Evolutionary conservation across 202 grass and related monocot species (phyloP).

Genomic region (Dendrocalamus latiflorus): DNA sequence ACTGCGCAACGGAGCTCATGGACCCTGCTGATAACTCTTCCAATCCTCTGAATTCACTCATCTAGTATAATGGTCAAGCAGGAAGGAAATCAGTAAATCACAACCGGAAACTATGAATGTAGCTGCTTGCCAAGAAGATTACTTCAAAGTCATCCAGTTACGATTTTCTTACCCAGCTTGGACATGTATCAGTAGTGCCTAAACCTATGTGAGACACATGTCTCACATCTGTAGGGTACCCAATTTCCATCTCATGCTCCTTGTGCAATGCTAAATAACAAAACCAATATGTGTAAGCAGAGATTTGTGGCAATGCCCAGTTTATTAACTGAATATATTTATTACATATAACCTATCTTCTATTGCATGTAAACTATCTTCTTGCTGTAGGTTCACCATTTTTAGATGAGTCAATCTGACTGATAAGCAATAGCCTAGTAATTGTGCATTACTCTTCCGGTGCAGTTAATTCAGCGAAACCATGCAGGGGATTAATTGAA

Average conservation of each 20-base stretch:
- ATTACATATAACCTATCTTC: neutral
- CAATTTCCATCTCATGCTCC: conserved; percentile 78
- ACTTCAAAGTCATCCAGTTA: neutral
- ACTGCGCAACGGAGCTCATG: conserved; percentile 2
- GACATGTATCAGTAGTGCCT: conserved; percentile 46
- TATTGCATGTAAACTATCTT: neutral
- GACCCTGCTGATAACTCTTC: conserved; percentile 34
- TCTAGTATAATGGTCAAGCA: conserved; percentile 19
- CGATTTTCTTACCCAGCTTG: conserved; percentile 45
- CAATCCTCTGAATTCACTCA: conserved; percentile 46
- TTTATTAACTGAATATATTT: neutral
- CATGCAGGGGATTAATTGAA: neutral
- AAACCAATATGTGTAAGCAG: neutral
- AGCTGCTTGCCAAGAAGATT: neutral
- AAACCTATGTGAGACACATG: conserved; percentile 74
- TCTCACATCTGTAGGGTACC: conserved; percentile 71
- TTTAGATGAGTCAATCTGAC: neutral
- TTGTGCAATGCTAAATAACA: conserved; percentile 46
- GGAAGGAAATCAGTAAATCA: neutral
- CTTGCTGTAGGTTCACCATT: neutral
- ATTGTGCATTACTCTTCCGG: neutral
- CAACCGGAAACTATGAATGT: neutral
- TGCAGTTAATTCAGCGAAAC: neutral
- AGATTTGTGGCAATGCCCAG: neutral
- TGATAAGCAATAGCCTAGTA: neutral